Base-by-base conservation (phyloP, 345 rosid species). In the Citropsis articulata region DNA sequence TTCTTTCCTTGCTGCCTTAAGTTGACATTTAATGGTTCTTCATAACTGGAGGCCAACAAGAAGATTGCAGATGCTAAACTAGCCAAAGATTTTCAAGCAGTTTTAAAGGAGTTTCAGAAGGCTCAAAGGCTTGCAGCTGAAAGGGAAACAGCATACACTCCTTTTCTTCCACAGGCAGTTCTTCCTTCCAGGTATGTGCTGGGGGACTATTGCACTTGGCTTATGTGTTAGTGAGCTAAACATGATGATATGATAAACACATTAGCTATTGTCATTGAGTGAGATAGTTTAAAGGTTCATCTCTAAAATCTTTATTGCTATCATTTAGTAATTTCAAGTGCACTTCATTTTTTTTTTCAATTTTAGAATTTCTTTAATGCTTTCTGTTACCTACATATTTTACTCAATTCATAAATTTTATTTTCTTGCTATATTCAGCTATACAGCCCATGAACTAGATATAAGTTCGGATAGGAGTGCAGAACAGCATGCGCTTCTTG, bases 91-190 rank as follows among this genome's bases (percentile, higher is more conserved):
- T 94, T 96, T 84, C 95, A 96, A 86, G 87, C 92, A 30, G 98
- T 96, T 80, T 80, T 96, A 85, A 92, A 87, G 83, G 99, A 96
- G 88, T 96, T 94, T 86, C 99, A 92, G 86, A 96, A 96, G 86
- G 98, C 98, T 70, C 98, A 96, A 69, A 90, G 95, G 87, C 91
- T 96, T n/a, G 93, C 99, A 27, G 97, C 98, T 59, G 98, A 92
- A 87, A 90, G 98, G 79, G 99, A 97, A 91, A 97, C 92, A 2
- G 91, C 97, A 1, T 95, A 92, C 73, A 78, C 97, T 77, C 93
- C 98, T 25, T 90, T 89, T 60, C 88, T 86, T 88, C 91, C 94
- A 73, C 93, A 92, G 85, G 83, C 83, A 50, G 82, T 27, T 75
- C 84, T 86, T 86, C 89, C 92, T 75, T 90, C 95, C 33, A 90